Conservation (phyloP, 2,329 filamentous ascomycete genomes). For the Alternaria arborescens region DNA sequence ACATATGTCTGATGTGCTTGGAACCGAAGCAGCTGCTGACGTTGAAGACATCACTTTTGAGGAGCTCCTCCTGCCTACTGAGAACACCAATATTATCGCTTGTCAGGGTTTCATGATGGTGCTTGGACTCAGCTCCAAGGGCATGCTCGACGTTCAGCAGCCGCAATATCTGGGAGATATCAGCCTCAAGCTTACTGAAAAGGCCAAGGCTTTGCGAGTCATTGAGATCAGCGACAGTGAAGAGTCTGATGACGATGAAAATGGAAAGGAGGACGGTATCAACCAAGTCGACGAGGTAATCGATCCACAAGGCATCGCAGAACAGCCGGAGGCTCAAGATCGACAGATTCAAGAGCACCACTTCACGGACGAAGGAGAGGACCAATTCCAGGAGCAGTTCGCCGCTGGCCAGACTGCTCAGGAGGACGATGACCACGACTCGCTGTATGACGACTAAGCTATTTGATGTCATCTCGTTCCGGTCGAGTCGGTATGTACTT, state of each 20-base stretch:
- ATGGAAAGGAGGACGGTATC: neutral
- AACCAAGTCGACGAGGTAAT: neutral
- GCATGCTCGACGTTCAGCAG: constrained; percentile 70
- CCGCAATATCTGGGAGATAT: constrained; percentile 54
- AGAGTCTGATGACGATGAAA: constrained; percentile 1
- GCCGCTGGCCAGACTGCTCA: constrained; percentile 23
- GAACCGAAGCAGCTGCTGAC: constrained; percentile 42
- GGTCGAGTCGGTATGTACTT: neutral
- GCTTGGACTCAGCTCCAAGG: constrained; percentile 62
- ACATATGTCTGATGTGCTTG: constrained; percentile 26
- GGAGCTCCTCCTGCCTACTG: constrained; percentile 68
- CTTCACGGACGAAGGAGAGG: constrained; percentile 16
- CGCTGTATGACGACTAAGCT: constrained; percentile 34
- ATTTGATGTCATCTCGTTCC: neutral
- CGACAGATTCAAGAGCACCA: constrained; percentile 8
- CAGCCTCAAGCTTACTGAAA: constrained; percentile 34
- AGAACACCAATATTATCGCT: constrained; percentile 69
- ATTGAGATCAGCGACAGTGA: constrained; percentile 20
- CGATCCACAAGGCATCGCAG: neutral
- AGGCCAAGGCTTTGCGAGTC: constrained; percentile 27
- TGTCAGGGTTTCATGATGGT: constrained; percentile 58
- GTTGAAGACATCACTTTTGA: constrained; percentile 68
- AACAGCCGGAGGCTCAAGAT: constrained; percentile 9
- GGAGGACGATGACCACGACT: constrained; percentile 30
- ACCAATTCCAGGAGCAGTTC: constrained; percentile 39